Base-by-base conservation (phyloP, 352 stramenopile species). In the Globisporangium okanoganense region DNA sequence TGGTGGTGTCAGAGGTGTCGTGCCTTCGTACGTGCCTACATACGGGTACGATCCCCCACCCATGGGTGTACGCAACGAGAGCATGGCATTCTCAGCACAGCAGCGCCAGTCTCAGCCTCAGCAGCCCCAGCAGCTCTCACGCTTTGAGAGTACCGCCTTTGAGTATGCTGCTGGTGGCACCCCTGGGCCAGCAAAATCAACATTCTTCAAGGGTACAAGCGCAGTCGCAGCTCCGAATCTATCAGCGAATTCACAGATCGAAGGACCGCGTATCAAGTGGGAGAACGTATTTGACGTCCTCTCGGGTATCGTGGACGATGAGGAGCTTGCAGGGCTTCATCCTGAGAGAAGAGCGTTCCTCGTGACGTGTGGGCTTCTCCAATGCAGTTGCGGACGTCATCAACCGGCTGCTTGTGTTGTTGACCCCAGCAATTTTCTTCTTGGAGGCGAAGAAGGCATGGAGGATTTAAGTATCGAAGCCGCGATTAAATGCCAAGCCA, bases 241-340 rank as follows among this genome's bases (percentile, higher is more conserved):
- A 1, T 41, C 47, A 2, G 8, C 24, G 25, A 0, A 12, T 2
- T 1, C 20, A 10, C 36, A 61, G 29, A 13, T 25, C 35, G 20
- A 1, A 52, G 54, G 27, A 0, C n/a, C 27, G n/a, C 45, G 6
- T 0, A 51, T 66, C 35, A 25, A 66, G 9, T 66, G 61, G 61
- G 18, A 55, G 7, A 43, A 45, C 12, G 54, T 61, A 25, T 66
- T 62, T 31, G 61, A 66, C 31, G 47, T 62, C 3, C 53, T 66
- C 10, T 38, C 45, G 20, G 61, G 38, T 8, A 44, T 24, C 10
- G 35, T 56, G 25, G 48, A 51, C 7, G 53, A 58, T 27, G 45
- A 58, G 12, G 44, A 41, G 20, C 25, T 62, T 12, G 25, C 27
- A 1, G 20, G 14, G 13, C 14, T 66, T 20, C 25, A 7, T 3